phyloP scores from a whole-genome alignment of 1,284 basidiomycete species.

The Entoloma clypeatum region DNA sequence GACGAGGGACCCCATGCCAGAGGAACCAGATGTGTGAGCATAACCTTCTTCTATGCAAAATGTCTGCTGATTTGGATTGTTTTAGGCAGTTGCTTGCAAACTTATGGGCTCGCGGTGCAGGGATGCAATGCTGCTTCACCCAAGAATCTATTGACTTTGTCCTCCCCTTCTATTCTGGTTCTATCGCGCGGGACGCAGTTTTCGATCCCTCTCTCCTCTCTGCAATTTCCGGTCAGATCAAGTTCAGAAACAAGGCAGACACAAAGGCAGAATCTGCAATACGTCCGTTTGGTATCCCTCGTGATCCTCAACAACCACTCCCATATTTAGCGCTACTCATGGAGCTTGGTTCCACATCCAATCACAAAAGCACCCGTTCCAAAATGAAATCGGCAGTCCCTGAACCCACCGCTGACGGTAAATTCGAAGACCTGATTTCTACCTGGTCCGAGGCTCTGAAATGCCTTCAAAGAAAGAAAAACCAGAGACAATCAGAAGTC shows the following conservation, averaged over 20 bases:
- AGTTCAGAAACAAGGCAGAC: constrained; percentile 2
- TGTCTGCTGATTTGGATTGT: constrained; percentile 7
- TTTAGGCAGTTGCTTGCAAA: constrained; percentile 13
- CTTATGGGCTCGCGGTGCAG: constrained; percentile 14
- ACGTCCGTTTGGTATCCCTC: constrained; percentile 13
- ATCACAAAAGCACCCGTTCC: background rate
- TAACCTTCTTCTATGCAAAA: background rate
- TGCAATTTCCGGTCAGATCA: constrained; percentile 5
- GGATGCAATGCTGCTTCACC: constrained; percentile 14
- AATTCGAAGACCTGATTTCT: constrained; percentile 7
- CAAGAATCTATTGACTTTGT: constrained; percentile 14
- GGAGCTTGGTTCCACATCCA: constrained; percentile 14
- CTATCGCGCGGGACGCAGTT: constrained; percentile 2
- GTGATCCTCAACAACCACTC: constrained; percentile 11
- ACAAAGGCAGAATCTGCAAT: constrained; percentile 11
- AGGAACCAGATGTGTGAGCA: constrained; percentile 4
- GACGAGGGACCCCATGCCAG: constrained; percentile 15
- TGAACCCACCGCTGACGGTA: background rate
- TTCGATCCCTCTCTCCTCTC: constrained; percentile 14
- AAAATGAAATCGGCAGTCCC: constrained; percentile 8
- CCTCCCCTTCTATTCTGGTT: constrained; percentile 9
- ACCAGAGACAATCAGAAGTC: background rate
- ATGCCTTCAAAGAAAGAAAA: background rate
- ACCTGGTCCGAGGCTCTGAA: constrained; percentile 4
- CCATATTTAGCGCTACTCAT: constrained; percentile 16